A percentile compares a stretch with the other conserved stretches of the same genome.
Evolutionary conservation across 306 rosid genomes (phyloP).

Genomic region (Macrotyloma uniflorum): DNA sequence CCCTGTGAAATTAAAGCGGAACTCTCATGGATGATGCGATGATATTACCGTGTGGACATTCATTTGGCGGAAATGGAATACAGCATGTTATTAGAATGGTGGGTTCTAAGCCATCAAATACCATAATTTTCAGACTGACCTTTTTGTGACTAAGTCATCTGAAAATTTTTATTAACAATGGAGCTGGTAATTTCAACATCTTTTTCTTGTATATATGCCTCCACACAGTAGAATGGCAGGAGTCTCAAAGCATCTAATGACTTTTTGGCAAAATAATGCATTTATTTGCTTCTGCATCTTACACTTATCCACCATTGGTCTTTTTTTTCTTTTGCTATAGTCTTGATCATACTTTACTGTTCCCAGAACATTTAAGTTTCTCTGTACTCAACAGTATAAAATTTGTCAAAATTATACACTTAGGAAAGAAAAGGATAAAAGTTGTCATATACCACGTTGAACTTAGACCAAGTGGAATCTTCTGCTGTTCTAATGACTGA

Average conservation of each 20-base stretch:
- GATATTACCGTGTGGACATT: conserved; percentile 99
- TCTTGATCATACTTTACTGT: not conserved
- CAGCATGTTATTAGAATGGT: conserved; percentile 86
- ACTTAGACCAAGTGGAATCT: not conserved
- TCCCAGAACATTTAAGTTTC: not conserved
- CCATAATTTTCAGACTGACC: conserved; percentile 37
- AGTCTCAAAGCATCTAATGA: conserved; percentile 11
- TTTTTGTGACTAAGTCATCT: conserved; percentile 46
- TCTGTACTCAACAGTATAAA: not conserved
- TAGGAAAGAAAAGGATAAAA: not conserved
- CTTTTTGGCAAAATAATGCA: conserved; percentile 9
- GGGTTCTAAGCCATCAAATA: conserved; percentile 65
- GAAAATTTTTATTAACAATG: conserved; percentile 42
- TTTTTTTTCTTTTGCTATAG: not conserved
- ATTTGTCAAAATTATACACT: not conserved
- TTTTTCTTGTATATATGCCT: conserved; percentile 38
- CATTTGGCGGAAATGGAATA: conserved; percentile 89
- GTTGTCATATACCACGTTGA: not conserved
- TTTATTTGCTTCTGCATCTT: not conserved
- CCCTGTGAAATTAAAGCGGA: conserved; percentile 64
- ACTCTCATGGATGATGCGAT: conserved; percentile 96
- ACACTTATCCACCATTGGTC: not conserved
- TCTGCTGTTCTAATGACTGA: not conserved
- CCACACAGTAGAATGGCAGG: conserved; percentile 35
- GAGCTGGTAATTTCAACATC: conserved; percentile 46